Base-by-base conservation (phyloP, 176 grass and related monocot species). In the Carex myosuroides region DNA sequence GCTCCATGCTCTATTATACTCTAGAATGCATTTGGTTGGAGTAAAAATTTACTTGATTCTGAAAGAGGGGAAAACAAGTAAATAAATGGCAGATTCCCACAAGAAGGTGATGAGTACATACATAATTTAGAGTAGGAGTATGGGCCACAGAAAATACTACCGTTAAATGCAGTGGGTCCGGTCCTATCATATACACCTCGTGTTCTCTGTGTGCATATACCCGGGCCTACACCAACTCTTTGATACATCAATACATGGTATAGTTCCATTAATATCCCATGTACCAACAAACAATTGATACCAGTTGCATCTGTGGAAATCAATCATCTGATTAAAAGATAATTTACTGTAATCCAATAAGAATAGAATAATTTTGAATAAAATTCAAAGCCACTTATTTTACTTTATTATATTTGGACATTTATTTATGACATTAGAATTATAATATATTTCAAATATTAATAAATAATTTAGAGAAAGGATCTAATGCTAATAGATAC, bases 161-260 rank as follows among this genome's bases (percentile, higher is more conserved):
- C 13, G 72, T 77, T 77, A 77, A 77, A 56, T 56, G 48, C 50
- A 32, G 32, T 20, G 59, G 79, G 80, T 3, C 33, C 37, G 18
- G 24, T 82, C 37, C 8, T 82, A 54, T 82, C 80, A 82, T 82
- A 67, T 64, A 67, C 39, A 26, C 39, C 80, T 82, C 80, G 80
- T 82, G 80, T 82, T 82, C 80, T 67, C 80, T 50, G 41, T 82
- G 60, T 37, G 35, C 57, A 59, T 13, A 64, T 82, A 82, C 62
- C 41, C 39, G 39, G 59, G 8, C 60, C 80, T 17, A 82, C 80
- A 41, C 5, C 13, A 82, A 82, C 79, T 52, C 35, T 55, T 79
- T 39, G 37, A 5, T 39, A 0, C 37, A 39, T 39, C 37, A 39
- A 39, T 39, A 39, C 37, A 39, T 39, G 37, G 37, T 39, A 39